These are phyloP conservation scores for Vaccinium corymbosum DNA, from an alignment of 148 eudicot species.

Conservation along the genomic window DNA sequence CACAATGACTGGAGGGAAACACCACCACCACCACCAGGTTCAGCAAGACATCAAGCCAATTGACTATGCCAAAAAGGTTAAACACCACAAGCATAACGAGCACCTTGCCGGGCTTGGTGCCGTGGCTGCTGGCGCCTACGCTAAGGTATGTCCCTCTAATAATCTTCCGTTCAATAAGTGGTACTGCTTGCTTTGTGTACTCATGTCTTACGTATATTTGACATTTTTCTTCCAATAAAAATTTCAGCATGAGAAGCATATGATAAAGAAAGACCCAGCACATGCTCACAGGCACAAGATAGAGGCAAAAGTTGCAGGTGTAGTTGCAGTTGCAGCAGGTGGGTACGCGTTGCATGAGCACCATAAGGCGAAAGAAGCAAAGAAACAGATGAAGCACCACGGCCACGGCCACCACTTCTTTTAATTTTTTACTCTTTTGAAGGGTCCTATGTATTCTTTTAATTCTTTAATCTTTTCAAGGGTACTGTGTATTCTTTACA, in stretches of 20 bases:
- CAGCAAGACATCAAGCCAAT: conserved; percentile 9
- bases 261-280: conserved; percentile 58
- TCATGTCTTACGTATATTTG: not conserved
- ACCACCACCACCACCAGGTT: conserved; percentile 10
- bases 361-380: conserved; percentile 57
- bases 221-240: not conserved
- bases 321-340: conserved; percentile 46
- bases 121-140: conserved; percentile 43
- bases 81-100: conserved; percentile 36
- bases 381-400: conserved; percentile 43
- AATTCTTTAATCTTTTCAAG: not conserved
- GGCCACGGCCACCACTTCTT: conserved; percentile 23
- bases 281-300: conserved; percentile 54
- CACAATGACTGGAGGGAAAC: conserved; percentile 16
- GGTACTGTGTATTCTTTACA: not conserved
- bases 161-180: not conserved
- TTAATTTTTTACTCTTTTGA: not conserved
- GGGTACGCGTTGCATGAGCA: conserved; percentile 57
- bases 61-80: conserved; percentile 30
- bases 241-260: conserved; percentile 54
- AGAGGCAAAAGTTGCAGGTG: conserved; percentile 43
- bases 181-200: not conserved
- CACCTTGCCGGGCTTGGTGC: conserved; percentile 35
- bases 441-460: not conserved
- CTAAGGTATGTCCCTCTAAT: conserved; percentile 23